Evolutionary conservation across 108 stramenopile genomes (phyloP), one percentile per base, ranked within the genome.

Genomic region (Pseudonitzschia pungens): DNA sequence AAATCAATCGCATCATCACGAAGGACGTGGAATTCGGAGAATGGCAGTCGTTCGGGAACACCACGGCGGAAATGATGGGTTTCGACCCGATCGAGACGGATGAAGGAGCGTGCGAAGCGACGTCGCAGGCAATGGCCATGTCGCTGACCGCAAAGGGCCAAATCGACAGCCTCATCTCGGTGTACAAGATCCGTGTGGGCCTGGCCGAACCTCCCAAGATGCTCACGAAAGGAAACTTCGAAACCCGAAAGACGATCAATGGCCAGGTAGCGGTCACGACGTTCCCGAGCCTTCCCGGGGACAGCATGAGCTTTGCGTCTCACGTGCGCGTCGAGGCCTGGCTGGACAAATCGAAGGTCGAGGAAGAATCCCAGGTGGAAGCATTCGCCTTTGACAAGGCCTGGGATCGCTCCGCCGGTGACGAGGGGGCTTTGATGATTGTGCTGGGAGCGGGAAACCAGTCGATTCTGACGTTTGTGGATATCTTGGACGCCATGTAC

Each of bases 371-470:
- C 8, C 56, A 62, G 24, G 41, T 72, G 41, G 57, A 72, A 62
- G 24, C 26, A 26, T 72, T 45, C 31, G 28, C 58, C 20, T 62
- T 40, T 45, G 59, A 42, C 21, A 58, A 72, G 10, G 59, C 40
- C 28, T 65, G 64, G 64, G 36, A 65, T 6, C 40, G 62, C 20
- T 57, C 26, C 6, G 59, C 27, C 7, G 71, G 24, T 15, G 57
- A 58, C 14, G 18, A 77, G 21, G 33, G 32, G 7, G 69, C 60
- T 58, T 51, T 77, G 31, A 63, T 69, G 68, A 22, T 82, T 2
- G 63, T 82, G 11, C 63, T 78, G 14, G 81, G 77, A 5, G 81
- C 81, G 14, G 81, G 81, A 28, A 82, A 82, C 52, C 68, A 82
- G 22, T 16, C 20, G 16, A 36, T 27, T 48, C 40, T 82, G 51